Evolutionary conservation across 2,329 filamentous ascomycete genomes (phyloP), one percentile per base, ranked within the genome.

Genomic region (Zymoseptoria brevis): DNA sequence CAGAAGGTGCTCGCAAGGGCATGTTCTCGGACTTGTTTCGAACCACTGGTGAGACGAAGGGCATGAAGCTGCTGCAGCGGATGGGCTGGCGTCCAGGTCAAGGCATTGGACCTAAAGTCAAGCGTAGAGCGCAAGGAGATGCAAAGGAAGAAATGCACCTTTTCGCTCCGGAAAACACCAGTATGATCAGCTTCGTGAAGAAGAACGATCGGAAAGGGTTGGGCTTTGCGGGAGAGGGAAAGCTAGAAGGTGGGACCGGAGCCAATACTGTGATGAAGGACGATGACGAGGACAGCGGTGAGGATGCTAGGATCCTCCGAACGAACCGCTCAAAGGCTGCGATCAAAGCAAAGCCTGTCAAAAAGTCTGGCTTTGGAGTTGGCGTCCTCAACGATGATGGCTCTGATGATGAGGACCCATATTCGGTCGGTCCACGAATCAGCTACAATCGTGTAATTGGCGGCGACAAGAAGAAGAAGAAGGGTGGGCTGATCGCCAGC

Each of bases 61-160:
- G 94, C 1, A 80, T 88, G 13, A 92, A 89, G 70, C 78, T 99
- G 16, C 77, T 97, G 60, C 89, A 88, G 70, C 88, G 83, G 69
- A 97, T 99, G 93, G 94, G 93, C 16, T 99, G 94, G 94, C 89
- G 87, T 68, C 88, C 93, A 63, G 93, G 92, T 0, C 92, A 97
- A 74, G 94, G 94, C 3, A 86, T 97, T 62, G 94, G 94, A 0
- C 90, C 91, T 21, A 96, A 90, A 73, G 78, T 96, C 35, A 84
- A 86, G 57, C 83, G 94, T 54, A 81, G 80, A 70, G 90, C 91
- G 45, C 81, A 87, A 53, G 79, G 93, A 13, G 87, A 82, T 56
- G 80, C 82, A 50, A 72, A 79, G 1, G 79, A 75, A 50, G 73
- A 76, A 19, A 75, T 79, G 55, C 86, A 93, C 74, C 77, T 92